Conservation (phyloP, 2,329 filamentous ascomycete species). For the Fusarium chaquense region DNA sequence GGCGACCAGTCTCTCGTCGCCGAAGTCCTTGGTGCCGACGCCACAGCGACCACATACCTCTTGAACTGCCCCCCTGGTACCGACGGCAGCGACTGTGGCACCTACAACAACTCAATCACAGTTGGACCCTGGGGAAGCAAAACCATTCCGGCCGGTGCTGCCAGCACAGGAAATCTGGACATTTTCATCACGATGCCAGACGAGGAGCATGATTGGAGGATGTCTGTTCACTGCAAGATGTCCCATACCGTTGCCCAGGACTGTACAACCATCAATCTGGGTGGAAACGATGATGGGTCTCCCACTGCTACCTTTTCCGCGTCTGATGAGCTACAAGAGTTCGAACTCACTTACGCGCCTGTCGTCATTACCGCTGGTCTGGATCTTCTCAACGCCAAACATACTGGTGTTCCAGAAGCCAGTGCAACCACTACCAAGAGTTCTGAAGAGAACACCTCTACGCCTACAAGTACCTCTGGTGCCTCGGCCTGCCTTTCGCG, state of each 20-base stretch:
- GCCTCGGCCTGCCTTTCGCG: conserved; percentile 1
- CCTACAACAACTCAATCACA: conserved; percentile 15
- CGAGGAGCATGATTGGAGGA: conserved; percentile 2
- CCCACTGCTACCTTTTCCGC: conserved; percentile 5
- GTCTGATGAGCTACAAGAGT: neutral
- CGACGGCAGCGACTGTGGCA: conserved; percentile 12
- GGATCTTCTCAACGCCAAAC: conserved; percentile 19
- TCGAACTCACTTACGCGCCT: neutral
- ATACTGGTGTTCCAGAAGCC: conserved; percentile 1
- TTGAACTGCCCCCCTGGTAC: conserved; percentile 24
- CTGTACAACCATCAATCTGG: conserved; percentile 12
- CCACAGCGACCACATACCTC: conserved; percentile 17
- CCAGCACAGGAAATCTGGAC: conserved; percentile 17
- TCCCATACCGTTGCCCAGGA: conserved; percentile 2
- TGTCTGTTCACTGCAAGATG: conserved; percentile 24
- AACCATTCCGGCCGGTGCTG: conserved; percentile 10
- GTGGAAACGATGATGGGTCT: conserved; percentile 15
- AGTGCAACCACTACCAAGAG: conserved; percentile 1
- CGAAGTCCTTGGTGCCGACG: conserved; percentile 20
- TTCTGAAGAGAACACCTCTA: neutral
- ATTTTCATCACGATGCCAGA: conserved; percentile 14
- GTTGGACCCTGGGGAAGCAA: conserved; percentile 20
- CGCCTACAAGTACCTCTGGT: conserved; percentile 7
- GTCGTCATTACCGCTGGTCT: conserved; percentile 16
- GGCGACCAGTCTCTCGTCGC: conserved; percentile 1